Evolutionary conservation across 345 rosid species (phyloP).

Genomic region (Populus euphratica): DNA sequence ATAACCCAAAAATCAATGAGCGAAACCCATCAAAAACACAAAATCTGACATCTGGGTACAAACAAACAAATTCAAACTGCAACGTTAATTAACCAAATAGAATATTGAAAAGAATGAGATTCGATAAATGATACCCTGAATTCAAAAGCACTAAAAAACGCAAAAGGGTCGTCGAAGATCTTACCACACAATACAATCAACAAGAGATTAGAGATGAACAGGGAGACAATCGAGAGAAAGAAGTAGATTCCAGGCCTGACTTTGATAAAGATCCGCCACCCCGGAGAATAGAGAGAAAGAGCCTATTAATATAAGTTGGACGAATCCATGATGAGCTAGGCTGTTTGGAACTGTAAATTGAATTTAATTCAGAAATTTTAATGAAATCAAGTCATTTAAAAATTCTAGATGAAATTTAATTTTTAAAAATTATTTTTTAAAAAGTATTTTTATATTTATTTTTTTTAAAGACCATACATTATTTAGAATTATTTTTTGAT

Average conservation of each 20-base stretch:
- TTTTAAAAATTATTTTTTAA: too few relatives aligned
- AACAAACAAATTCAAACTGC: not conserved
- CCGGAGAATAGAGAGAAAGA: not conserved
- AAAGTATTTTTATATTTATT: too few relatives aligned
- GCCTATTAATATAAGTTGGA: not conserved
- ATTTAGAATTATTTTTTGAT: too few relatives aligned
- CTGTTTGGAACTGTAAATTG: too few relatives aligned
- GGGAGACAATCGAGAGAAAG: not conserved
- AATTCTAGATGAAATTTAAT: too few relatives aligned
- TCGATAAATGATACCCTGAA: not conserved
- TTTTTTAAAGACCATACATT: too few relatives aligned
- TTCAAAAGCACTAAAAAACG: not conserved
- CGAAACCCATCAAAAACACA: not conserved
- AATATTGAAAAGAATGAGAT: not conserved
- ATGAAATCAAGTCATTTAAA: too few relatives aligned
- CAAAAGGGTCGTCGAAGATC: slow-evolving; percentile 4
- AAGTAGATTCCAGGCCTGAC: not conserved
- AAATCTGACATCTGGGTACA: not conserved
- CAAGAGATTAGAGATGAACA: too few relatives aligned
- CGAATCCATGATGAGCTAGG: not conserved
- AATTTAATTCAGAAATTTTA: too few relatives aligned
- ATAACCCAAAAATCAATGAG: not conserved
- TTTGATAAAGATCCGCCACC: not conserved
- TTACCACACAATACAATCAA: not conserved
- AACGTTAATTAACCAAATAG: not conserved